phyloP scores from a whole-genome alignment of 2,329 filamentous ascomycete species.

The Fusarium ramigenum region DNA sequence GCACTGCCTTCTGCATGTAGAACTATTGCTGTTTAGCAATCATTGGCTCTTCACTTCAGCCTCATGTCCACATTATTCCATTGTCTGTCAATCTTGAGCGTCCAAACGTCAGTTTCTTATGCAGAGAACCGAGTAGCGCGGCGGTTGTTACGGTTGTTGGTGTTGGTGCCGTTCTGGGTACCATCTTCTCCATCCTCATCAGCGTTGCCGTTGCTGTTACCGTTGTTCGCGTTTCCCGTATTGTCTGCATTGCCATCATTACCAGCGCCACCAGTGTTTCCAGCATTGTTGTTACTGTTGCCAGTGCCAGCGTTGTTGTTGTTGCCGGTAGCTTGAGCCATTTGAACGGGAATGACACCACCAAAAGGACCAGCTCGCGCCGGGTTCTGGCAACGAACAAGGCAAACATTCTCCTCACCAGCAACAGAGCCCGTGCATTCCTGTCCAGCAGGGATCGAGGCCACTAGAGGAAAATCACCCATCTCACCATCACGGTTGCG shows the following conservation, averaged over 20 bases:
- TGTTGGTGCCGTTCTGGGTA: background rate
- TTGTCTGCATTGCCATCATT: background rate
- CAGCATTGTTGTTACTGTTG: background rate
- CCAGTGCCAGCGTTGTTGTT: background rate
- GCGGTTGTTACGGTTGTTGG: background rate
- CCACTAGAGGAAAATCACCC: background rate
- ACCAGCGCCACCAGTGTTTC: no score
- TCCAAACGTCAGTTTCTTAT: background rate
- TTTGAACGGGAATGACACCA: conserved; percentile 6
- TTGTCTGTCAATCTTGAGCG: no score
- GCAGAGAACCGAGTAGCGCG: background rate
- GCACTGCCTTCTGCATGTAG: background rate
- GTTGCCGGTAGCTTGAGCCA: background rate
- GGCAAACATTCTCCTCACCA: conserved; percentile 6
- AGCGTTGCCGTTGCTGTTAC: background rate
- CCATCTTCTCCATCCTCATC: background rate
- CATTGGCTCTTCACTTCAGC: background rate
- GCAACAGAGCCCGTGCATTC: conserved; percentile 3
- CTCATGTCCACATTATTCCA: background rate
- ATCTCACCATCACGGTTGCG: conserved; percentile 10
- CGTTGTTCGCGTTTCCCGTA: background rate
- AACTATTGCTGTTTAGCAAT: background rate
- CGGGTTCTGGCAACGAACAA: conserved; percentile 17
- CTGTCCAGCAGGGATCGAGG: conserved; percentile 5
- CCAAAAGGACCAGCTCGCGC: conserved; percentile 12